These are phyloP conservation scores for Neurospora sp. DNA, from an alignment of 495 filamentous ascomycete species.

Conservation along the genomic window DNA sequence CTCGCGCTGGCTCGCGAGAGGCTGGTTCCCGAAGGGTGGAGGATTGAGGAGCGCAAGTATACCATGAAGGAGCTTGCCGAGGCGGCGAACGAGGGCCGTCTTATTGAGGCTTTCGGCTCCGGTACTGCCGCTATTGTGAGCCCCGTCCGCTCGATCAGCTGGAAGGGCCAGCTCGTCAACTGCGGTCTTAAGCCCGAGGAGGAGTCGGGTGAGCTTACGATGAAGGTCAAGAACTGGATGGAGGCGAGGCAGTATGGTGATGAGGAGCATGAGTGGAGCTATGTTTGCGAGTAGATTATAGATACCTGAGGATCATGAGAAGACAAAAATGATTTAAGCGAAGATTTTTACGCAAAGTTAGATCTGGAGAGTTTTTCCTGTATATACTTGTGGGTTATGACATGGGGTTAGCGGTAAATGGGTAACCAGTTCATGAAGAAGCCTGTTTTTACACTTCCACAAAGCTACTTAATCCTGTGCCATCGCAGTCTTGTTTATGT, in stretches of 20 bases:
- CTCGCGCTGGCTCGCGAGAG: constrained; percentile 73
- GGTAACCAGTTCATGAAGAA: neutral
- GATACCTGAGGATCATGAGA: neutral
- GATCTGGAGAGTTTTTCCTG: neutral
- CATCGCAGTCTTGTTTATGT: no score
- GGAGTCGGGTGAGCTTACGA: constrained; percentile 78
- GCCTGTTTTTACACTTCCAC: neutral
- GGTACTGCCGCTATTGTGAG: constrained; percentile 81
- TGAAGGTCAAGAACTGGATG: constrained; percentile 90
- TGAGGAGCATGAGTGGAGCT: constrained; percentile 78
- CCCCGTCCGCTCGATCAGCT: constrained; percentile 79
- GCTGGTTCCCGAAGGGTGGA: constrained; percentile 79
- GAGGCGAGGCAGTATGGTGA: constrained; percentile 91
- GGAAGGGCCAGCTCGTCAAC: constrained; percentile 64
- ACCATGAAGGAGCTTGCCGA: constrained; percentile 74
- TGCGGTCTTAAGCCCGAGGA: constrained; percentile 67
- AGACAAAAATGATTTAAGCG: neutral
- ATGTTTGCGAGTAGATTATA: constrained; percentile 24
- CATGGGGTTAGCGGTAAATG: neutral
- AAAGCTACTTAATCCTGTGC: neutral
- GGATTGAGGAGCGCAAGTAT: constrained; percentile 75
- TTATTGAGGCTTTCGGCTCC: constrained; percentile 86
- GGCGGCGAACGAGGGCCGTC: constrained; percentile 71
- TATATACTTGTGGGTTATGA: neutral
- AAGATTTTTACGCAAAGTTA: neutral